These are phyloP conservation scores for Podospora sp. DNA, from an alignment of 495 filamentous ascomycete species.

Conservation along the genomic window DNA sequence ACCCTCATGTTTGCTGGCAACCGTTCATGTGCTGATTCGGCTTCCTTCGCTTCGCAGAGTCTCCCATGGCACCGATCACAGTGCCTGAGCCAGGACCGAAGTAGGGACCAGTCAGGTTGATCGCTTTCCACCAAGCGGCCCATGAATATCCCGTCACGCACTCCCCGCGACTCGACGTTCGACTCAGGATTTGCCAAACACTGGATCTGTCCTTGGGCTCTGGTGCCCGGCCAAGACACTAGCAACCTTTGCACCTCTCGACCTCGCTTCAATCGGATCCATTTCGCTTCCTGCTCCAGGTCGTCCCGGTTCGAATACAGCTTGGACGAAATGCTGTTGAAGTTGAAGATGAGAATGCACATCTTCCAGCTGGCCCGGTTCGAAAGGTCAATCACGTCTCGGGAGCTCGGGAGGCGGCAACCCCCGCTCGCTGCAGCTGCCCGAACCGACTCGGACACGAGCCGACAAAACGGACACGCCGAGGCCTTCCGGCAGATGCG, in stretches of 20 bases:
- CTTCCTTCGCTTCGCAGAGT: neutral
- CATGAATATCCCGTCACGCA: neutral
- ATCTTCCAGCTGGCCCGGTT: constrained; percentile 19
- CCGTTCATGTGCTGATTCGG: neutral
- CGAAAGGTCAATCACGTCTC: constrained; percentile 6
- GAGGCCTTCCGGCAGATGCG: neutral
- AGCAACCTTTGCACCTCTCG: constrained; percentile 1
- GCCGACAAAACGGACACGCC: constrained; percentile 2
- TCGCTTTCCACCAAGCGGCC: neutral
- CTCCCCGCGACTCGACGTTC: neutral
- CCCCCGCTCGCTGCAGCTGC: neutral
- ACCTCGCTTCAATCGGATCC: neutral
- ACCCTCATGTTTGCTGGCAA: constrained; percentile 21
- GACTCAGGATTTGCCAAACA: neutral
- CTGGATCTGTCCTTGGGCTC: constrained; percentile 7
- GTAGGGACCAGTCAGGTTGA: neutral
- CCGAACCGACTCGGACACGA: neutral
- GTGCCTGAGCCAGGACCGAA: constrained; percentile 4
- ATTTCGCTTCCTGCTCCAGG: constrained; percentile 5
- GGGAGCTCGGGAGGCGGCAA: neutral
- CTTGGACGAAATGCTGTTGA: neutral
- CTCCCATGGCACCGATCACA: constrained; percentile 2
- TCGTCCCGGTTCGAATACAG: constrained; percentile 14
- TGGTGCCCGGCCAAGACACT: neutral
- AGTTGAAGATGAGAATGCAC: constrained; percentile 19